Percentiles rank a stretch among this genome's conserved stretches.
These are phyloP conservation scores for Tripidium arundinaceum DNA, from an alignment of 202 grass and related monocot genomes.

Conservation along the genomic window DNA sequence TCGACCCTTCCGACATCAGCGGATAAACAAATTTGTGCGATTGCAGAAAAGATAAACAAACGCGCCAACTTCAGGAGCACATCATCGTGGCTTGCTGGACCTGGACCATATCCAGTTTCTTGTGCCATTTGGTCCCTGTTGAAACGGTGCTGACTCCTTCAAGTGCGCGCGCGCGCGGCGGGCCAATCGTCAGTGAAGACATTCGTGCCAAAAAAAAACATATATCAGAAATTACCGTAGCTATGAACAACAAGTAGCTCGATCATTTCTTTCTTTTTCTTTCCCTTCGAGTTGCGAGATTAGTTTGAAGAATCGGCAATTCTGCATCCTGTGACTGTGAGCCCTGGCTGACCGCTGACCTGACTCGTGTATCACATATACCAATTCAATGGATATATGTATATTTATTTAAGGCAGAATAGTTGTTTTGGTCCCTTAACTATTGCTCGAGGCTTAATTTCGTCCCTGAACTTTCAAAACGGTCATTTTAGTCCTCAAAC, in stretches of 20 bases:
- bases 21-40: not conserved
- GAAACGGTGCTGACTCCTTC: slow-evolving; percentile 23
- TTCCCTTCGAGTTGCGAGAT: not conserved
- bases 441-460: too few relatives aligned
- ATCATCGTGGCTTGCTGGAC: not conserved
- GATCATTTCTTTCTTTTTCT: not conserved
- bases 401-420: too few relatives aligned
- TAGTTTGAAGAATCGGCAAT: not conserved
- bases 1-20: not conserved
- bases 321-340: too few relatives aligned
- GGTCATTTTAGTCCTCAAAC: too few relatives aligned
- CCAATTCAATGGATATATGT: too few relatives aligned
- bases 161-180: not conserved
- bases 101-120: slow-evolving; percentile 5
- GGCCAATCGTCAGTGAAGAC: not conserved
- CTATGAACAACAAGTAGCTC: not conserved
- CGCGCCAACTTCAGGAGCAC: not conserved
- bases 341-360: too few relatives aligned
- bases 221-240: too few relatives aligned
- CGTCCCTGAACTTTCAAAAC: too few relatives aligned
- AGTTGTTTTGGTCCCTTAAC: too few relatives aligned
- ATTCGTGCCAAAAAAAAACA: not conserved
- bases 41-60: not conserved
- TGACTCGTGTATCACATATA: too few relatives aligned
- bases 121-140: slow-evolving; percentile 26